Evolutionary conservation across 2,329 filamentous ascomycete species (phyloP), one percentile per base, ranked within the genome.

Genomic region (Talaromyces sp.): DNA sequence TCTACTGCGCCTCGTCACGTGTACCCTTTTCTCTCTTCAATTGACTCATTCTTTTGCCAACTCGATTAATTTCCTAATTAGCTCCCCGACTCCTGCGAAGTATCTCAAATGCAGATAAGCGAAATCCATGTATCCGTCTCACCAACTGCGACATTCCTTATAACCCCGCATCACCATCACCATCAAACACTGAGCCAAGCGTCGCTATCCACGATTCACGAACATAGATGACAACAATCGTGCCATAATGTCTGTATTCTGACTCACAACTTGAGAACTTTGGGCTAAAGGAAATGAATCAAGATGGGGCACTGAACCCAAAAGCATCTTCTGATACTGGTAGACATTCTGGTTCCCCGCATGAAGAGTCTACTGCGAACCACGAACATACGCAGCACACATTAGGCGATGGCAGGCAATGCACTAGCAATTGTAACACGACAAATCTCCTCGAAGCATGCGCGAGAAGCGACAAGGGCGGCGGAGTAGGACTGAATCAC

Each of bases 401-500:
- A 1, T 10, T 54, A 19, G 15, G 9, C 27, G 31, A 54, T 15
- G 31, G 35, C 4, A 22, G 13, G 31, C 50, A 49, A 13, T 1
- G 19, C n/a, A 41, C 6, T 17, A 47, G 15, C 27, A 15, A 7
- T 15, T 27, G 19, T 11, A 50, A 31, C n/a, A 39, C 35, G 15
- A 6, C 52, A 25, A 41, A 43, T 17, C 43, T 58, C 22, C 61
- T 63, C 61, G 22, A 33, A 17, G 43, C 39, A 39, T 65, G 63
- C 35, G 63, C 63, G 2, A 37, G 41, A 43, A 61, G 15, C 9
- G 63, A 65, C 35, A 27, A 7, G 37, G 63, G 63, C 4, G 63
- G 63, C 7, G 63, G 63, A 5, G 63, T 65, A 49, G 25, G 59
- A 3, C 33, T 65, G 25, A 35, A 45, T n/a, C 22, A 58, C 31